phyloP scores from a whole-genome alignment of 139 green algal genomes.

The Chlorella sorokiniana region DNA sequence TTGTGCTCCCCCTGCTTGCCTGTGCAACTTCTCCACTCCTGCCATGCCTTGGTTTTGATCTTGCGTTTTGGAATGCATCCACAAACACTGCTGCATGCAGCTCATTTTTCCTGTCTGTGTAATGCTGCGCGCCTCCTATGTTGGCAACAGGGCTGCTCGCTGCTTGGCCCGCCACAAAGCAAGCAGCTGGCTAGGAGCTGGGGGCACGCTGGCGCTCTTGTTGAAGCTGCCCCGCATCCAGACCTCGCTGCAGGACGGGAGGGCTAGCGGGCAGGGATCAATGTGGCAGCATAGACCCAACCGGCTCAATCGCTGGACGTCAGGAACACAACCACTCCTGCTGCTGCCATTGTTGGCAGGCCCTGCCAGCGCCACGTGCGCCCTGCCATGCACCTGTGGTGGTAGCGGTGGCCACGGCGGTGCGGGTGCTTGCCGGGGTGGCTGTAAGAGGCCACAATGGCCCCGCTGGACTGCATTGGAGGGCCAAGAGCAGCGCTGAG shows the following conservation, averaged over 20 bases:
- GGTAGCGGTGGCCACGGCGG: not conserved
- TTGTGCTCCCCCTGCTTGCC: no score
- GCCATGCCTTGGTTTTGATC: no score
- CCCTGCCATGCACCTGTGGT: not conserved
- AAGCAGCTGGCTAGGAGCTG: not conserved
- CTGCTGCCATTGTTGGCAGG: no score
- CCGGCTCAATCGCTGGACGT: not conserved
- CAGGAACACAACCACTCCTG: no score
- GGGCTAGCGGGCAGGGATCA: not conserved
- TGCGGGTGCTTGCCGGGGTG: not conserved
- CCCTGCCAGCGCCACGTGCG: no score
- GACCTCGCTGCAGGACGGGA: constrained; percentile 1
- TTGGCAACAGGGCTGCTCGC: no score
- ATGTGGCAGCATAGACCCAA: not conserved
- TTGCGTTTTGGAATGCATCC: no score
- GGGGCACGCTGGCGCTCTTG: not conserved
- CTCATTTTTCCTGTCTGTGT: no score
- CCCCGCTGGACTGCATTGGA: not conserved
- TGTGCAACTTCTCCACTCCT: no score
- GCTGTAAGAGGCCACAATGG: constrained; percentile 10
- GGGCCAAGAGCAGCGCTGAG: not conserved
- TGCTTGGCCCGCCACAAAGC: no score
- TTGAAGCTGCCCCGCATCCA: constrained; percentile 5
- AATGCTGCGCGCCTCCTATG: no score
- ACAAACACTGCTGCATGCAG: no score